These are phyloP conservation scores for Stentor roeselii DNA, from an alignment of 73 alveolate species.

Conservation along the genomic window DNA sequence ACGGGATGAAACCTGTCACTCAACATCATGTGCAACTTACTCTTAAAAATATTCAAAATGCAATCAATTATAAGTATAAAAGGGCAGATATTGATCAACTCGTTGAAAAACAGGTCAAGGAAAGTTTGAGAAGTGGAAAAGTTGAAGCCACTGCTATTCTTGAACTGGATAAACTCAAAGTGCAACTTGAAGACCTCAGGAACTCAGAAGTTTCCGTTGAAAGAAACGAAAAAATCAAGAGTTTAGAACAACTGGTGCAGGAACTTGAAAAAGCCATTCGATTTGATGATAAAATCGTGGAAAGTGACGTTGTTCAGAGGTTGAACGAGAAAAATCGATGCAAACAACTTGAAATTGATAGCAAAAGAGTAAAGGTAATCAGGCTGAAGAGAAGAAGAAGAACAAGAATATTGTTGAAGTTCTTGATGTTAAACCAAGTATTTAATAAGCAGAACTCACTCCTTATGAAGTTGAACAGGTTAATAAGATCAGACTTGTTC, in stretches of 20 bases:
- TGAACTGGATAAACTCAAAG: conserved; percentile 17
- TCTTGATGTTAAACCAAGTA: conserved; percentile 18
- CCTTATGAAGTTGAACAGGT: conserved; percentile 19
- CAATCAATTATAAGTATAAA: background rate
- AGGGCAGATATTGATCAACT: background rate
- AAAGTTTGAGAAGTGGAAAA: background rate
- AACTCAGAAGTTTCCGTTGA: background rate
- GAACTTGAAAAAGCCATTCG: background rate
- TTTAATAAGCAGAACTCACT: conserved; percentile 14
- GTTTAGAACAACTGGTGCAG: background rate
- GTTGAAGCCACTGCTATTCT: background rate
- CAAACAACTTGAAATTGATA: conserved; percentile 18
- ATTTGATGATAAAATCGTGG: conserved; percentile 24
- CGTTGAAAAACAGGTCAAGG: conserved; percentile 7
- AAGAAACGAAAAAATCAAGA: background rate
- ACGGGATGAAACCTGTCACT: conserved; percentile 3
- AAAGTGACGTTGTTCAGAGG: background rate
- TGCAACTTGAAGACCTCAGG: conserved; percentile 3
- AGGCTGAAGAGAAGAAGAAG: conserved; percentile 16
- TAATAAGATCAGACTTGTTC: background rate
- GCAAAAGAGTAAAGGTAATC: background rate
- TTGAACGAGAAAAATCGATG: conserved; percentile 8
- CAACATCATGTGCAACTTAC: background rate
- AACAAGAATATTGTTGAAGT: background rate
- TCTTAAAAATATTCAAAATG: background rate